Evolutionary conservation across 208 protist species (phyloP).

Genomic region (Leishmania tarentolae): DNA sequence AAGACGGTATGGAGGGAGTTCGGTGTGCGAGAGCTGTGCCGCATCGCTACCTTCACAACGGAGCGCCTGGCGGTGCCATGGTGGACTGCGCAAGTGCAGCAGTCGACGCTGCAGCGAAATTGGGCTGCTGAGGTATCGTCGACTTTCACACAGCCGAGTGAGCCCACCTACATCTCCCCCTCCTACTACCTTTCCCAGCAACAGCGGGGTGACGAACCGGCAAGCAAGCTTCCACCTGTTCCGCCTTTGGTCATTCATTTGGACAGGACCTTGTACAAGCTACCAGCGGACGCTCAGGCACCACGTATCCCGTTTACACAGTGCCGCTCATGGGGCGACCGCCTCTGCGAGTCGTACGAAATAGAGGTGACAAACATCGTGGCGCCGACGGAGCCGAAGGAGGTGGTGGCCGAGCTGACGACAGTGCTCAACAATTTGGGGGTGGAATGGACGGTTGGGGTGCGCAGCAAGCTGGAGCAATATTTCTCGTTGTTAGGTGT

Average conservation of each 20-base stretch:
- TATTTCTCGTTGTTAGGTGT: slow-evolving; percentile 39
- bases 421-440: slow-evolving; percentile 40
- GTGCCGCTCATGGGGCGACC: slow-evolving; percentile 19
- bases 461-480: slow-evolving; percentile 73
- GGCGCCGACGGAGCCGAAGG: slow-evolving; percentile 22
- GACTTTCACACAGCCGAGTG: slow-evolving; percentile 7
- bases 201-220: slow-evolving; percentile 10
- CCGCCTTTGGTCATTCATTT: slow-evolving; percentile 54
- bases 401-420: slow-evolving; percentile 48
- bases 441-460: slow-evolving; percentile 57
- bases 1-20: slow-evolving; percentile 61
- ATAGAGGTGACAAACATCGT: slow-evolving; percentile 62
- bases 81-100: slow-evolving; percentile 43
- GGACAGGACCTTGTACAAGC: slow-evolving; percentile 55
- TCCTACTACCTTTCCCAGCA: slow-evolving; percentile 22
- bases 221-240: slow-evolving; percentile 7
- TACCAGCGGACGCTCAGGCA: slow-evolving; percentile 21
- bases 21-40: slow-evolving; percentile 40
- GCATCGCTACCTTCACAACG: slow-evolving; percentile 59
- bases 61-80: slow-evolving; percentile 57
- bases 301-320: slow-evolving; percentile 27
- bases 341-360: slow-evolving; percentile 55
- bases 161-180: slow-evolving; percentile 20
- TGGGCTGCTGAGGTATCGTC: slow-evolving; percentile 6
- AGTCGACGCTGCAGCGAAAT: slow-evolving; percentile 25